A percentile compares a stretch with the other conserved stretches of the same genome.
phyloP scores from a whole-genome alignment of 2,329 filamentous ascomycete genomes.

The Aspergillus transmontanensis region DNA sequence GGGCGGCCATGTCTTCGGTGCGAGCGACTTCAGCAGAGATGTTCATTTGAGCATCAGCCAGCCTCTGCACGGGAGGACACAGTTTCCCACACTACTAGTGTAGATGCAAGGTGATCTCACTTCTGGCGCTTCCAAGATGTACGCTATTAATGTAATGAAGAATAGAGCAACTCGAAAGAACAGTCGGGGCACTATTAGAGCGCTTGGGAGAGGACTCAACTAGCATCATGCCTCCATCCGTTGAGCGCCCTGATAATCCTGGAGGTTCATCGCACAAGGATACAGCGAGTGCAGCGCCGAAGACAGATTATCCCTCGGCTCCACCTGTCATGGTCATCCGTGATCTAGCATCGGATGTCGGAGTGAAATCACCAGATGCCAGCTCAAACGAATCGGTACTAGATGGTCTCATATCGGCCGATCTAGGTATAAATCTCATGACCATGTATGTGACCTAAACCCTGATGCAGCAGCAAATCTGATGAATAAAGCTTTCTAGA shows the following conservation, averaged over 20 bases:
- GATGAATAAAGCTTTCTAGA: constrained; percentile 36
- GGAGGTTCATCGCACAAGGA: background rate
- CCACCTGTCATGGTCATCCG: constrained; percentile 11
- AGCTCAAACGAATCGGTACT: constrained; percentile 15
- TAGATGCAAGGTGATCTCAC: background rate
- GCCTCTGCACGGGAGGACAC: background rate
- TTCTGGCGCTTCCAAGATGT: too few species aligned
- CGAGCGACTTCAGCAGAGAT: constrained; percentile 37
- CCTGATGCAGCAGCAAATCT: background rate
- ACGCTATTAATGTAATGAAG: background rate
- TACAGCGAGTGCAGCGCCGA: background rate
- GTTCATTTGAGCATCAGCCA: constrained; percentile 30
- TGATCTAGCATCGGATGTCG: constrained; percentile 9
- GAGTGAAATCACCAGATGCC: constrained; percentile 6
- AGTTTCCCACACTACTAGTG: background rate
- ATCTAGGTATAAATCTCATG: constrained; percentile 9
- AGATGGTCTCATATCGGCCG: constrained; percentile 22
- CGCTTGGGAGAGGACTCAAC: background rate
- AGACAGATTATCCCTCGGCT: background rate
- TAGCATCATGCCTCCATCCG: background rate
- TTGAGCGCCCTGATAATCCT: background rate
- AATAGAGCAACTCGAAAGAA: constrained; percentile 2
- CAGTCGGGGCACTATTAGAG: constrained; percentile 1
- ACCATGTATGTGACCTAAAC: background rate
- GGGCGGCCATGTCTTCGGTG: constrained; percentile 42